A percentile compares a stretch with the other conserved stretches of the same genome.
Conservation (phyloP, 192 early-diverging fungal species). For the Coemansia sp. region DNA sequence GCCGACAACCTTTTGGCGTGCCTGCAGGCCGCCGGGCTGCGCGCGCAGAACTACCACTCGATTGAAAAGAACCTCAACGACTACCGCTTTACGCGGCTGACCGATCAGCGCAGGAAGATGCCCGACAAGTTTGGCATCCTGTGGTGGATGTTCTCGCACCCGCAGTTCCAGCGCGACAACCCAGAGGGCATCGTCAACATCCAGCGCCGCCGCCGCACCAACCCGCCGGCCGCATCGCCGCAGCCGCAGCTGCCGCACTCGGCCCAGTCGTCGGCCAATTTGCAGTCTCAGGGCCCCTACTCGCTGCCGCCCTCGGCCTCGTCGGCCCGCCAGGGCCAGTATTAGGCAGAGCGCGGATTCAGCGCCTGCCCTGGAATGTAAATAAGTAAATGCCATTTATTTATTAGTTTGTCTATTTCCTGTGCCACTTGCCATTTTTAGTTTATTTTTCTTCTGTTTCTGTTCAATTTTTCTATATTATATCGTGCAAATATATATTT, state of each 20-base stretch:
- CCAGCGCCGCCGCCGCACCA: slow-evolving; percentile 47
- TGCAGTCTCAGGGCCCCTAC: slow-evolving; percentile 18
- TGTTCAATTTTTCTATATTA: neutral
- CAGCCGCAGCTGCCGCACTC: slow-evolving; percentile 13
- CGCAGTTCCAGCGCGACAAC: slow-evolving; percentile 41
- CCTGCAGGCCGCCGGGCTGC: slow-evolving; percentile 41
- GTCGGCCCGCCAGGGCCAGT: slow-evolving; percentile 12
- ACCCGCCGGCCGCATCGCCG: slow-evolving; percentile 37
- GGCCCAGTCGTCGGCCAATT: slow-evolving; percentile 9
- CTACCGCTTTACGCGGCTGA: slow-evolving; percentile 46
- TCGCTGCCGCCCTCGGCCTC: neutral
- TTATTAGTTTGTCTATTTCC: slow-evolving; percentile 2
- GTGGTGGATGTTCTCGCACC: slow-evolving; percentile 53
- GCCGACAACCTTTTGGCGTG: slow-evolving; percentile 43
- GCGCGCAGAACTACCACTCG: slow-evolving; percentile 53
- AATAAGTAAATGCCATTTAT: slow-evolving; percentile 16
- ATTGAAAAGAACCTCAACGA: slow-evolving; percentile 54
- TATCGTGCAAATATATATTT: too few species aligned
- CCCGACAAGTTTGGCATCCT: slow-evolving; percentile 40
- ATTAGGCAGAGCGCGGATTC: slow-evolving; percentile 6
- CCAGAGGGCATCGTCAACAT: slow-evolving; percentile 50
- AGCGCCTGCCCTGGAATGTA: slow-evolving; percentile 24
- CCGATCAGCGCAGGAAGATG: slow-evolving; percentile 47
- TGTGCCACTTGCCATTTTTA: slow-evolving; percentile 6
- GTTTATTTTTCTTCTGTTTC: neutral